Evolutionary conservation across 2,329 filamentous ascomycete species (phyloP), one percentile per base, ranked within the genome.

Genomic region (Aurifilum marmelostoma): DNA sequence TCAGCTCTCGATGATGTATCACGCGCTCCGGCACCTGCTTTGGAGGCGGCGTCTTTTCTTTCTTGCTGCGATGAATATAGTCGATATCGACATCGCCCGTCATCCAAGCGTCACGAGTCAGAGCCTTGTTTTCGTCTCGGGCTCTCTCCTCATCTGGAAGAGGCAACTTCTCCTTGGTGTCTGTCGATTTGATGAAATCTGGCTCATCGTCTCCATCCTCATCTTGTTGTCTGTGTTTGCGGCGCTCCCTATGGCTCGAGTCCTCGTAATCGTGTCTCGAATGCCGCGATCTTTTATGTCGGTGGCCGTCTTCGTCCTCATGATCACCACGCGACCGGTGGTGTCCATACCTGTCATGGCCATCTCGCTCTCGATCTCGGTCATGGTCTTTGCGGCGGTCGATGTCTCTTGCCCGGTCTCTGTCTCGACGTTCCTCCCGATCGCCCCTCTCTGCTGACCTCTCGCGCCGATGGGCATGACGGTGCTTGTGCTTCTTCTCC

Each of bases 21-120:
- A 89, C 88, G 65, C 92, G 87, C 66, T 90, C 88, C 14, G 91
- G 89, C 66, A 89, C 89, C 21, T 88, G 81, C 73, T 81, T 86
- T 67, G 81, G 82, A 50, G 80, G 82, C 24, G 80, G 82, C 50
- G 82, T 82, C 73, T 89, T 89, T 8, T 81, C 78, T 70, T 88
- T 88, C 71, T 86, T 85, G 4, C 81, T 83, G 70, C 87, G 84
- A 76, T 92, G 87, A 64, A 93, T 85, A 77, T 97, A 97, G 76
- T 98, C 94, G 68, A 98, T 84, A 66, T 94, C 91, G 47, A 97
- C 81, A 0, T 91, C 89, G 0, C 91, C 91, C 70, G 94, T 91
- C 96, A 99, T 99, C 94, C 97, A 99, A 0, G 91, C 88, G 78
- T 98, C 96, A 72, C 97, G 88, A 73, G 89, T 86, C 41, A 90